These are phyloP conservation scores for Magnolia sinica DNA, from an alignment of 164 flowering plant genomes.

Conservation along the genomic window DNA sequence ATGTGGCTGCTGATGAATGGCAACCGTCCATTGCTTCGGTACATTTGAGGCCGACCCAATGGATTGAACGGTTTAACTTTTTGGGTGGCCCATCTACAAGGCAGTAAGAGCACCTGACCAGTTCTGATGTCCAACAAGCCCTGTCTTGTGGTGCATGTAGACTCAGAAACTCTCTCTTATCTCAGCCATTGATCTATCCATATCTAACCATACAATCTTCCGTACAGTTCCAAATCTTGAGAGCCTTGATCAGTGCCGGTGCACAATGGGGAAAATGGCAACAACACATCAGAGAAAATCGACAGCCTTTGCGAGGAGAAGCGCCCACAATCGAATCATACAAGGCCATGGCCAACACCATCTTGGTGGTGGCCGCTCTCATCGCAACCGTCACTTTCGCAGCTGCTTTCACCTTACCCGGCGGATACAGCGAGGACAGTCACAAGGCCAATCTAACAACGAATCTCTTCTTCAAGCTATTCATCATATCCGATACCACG, in stretches of 20 bases:
- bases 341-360: constrained; percentile 10
- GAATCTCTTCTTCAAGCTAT: constrained; percentile 11
- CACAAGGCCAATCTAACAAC: constrained; percentile 1
- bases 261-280: not conserved
- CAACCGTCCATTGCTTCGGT: no score
- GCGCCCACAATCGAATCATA: constrained; percentile 6
- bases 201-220: not conserved
- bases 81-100: no score
- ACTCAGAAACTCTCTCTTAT: no score
- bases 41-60: no score
- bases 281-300: not conserved
- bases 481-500: constrained; percentile 8
- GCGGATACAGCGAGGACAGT: constrained; percentile 8
- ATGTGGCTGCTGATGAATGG: no score
- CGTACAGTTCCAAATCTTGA: not conserved
- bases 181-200: no score
- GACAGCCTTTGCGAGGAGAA: not conserved
- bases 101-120: no score
- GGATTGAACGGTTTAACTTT: no score
- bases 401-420: constrained; percentile 25
- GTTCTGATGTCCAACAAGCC: no score
- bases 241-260: not conserved
- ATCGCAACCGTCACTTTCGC: constrained; percentile 26
- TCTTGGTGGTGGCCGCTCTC: constrained; percentile 19
- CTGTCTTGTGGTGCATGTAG: no score